These are phyloP conservation scores for Artemisia annua DNA, from an alignment of 129 eudicot species.

Conservation along the genomic window DNA sequence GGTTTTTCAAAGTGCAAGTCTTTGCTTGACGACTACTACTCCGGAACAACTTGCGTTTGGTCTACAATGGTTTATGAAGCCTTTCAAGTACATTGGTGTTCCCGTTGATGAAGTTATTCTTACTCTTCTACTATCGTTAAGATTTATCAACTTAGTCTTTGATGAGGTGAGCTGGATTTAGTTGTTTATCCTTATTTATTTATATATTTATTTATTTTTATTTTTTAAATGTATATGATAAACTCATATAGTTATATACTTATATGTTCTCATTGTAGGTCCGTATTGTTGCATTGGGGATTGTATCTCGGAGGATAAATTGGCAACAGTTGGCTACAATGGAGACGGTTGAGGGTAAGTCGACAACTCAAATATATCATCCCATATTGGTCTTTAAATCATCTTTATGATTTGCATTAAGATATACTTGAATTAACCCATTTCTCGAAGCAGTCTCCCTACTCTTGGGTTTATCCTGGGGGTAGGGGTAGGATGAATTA, in stretches of 20 bases:
- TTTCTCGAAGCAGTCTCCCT: too few relatives aligned
- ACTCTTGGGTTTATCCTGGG: too few relatives aligned
- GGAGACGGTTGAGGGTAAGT: slow-evolving; percentile 83
- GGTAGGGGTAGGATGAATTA: too few relatives aligned
- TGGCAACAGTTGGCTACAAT: slow-evolving; percentile 79
- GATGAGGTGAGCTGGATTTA: slow-evolving; percentile 72
- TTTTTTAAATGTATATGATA: too few relatives aligned
- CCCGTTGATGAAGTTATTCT: slow-evolving; percentile 91
- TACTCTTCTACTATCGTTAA: slow-evolving; percentile 74
- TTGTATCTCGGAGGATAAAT: slow-evolving; percentile 84
- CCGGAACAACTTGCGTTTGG: slow-evolving; percentile 93
- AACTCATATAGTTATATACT: too few relatives aligned
- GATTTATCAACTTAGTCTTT: slow-evolving; percentile 85
- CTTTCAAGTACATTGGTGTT: slow-evolving; percentile 66
- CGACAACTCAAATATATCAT: slow-evolving; percentile 1
- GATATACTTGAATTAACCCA: too few relatives aligned
- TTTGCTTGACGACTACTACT: slow-evolving; percentile 77
- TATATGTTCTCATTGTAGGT: slow-evolving; percentile 46
- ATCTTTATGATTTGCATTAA: background rate
- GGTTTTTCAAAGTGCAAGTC: slow-evolving; percentile 98
- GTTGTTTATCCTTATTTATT: background rate
- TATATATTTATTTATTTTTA: too few relatives aligned
- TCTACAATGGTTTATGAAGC: slow-evolving; percentile 80
- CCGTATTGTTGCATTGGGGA: slow-evolving; percentile 86
- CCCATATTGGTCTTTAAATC: background rate